phyloP scores from a whole-genome alignment of 2,329 filamentous ascomycete genomes.

The Phaeosphaeriaceae sp. region DNA sequence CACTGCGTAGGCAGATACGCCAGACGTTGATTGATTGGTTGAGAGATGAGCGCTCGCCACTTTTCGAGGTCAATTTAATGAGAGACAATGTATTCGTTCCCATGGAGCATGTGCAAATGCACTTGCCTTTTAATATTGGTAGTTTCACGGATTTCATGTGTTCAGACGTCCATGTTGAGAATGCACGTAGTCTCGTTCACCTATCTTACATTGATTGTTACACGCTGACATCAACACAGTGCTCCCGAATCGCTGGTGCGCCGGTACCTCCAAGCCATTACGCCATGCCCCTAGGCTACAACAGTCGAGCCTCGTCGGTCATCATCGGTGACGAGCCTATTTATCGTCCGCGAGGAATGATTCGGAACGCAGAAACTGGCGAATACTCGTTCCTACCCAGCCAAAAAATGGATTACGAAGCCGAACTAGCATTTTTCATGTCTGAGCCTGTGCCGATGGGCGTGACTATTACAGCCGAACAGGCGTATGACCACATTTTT shows the following conservation, averaged over 20 bases:
- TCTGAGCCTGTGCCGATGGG: conserved; percentile 47
- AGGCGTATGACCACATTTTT: conserved; percentile 61
- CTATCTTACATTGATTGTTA: too few relatives aligned
- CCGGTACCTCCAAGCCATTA: background rate
- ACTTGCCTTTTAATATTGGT: conserved; percentile 60
- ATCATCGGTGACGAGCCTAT: background rate
- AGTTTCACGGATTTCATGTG: conserved; percentile 64
- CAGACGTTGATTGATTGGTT: background rate
- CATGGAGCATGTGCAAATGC: conserved; percentile 52
- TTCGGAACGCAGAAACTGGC: background rate
- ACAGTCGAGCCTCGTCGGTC: background rate
- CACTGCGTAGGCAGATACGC: background rate
- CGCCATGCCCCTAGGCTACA: background rate
- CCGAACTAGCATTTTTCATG: conserved; percentile 54
- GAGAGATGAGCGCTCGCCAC: background rate
- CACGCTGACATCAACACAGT: too few relatives aligned
- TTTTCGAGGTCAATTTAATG: background rate
- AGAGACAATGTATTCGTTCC: conserved; percentile 6
- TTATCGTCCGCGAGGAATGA: background rate
- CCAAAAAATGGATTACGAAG: conserved; percentile 48
- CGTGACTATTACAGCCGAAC: conserved; percentile 41
- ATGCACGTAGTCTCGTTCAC: conserved; percentile 40
- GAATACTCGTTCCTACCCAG: background rate
- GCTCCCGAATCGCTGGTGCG: background rate
- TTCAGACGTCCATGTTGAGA: conserved; percentile 58